These are phyloP conservation scores for Martiniozyma abietophila DNA, from an alignment of 805 yeast species.

Conservation along the genomic window DNA sequence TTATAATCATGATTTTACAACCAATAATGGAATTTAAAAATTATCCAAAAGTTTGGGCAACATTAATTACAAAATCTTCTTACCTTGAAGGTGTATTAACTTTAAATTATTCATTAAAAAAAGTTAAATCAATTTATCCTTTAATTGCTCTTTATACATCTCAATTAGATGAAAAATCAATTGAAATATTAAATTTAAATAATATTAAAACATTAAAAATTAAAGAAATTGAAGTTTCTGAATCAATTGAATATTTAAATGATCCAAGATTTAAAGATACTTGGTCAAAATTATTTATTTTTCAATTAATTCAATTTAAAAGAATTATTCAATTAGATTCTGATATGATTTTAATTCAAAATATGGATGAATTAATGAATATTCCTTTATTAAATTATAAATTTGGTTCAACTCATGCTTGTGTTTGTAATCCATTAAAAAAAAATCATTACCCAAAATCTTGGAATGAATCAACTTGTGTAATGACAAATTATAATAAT, in stretches of 20 bases:
- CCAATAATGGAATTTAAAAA: too few relatives aligned
- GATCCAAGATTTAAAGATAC: conserved; percentile 52
- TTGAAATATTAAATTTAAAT: conserved; percentile 29
- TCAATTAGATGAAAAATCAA: conserved; percentile 32
- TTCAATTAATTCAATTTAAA: conserved; percentile 40
- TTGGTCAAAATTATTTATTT: conserved; percentile 54
- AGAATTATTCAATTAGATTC: conserved; percentile 47
- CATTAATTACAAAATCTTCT: conserved; percentile 42
- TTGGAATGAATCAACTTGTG: conserved; percentile 45
- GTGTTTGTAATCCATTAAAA: conserved; percentile 51
- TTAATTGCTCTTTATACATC: conserved; percentile 46
- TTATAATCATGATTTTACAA: too few relatives aligned
- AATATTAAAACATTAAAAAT: conserved; percentile 34
- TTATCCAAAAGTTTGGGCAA: conserved; percentile 39
- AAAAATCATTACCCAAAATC: conserved; percentile 43
- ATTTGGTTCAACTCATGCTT: conserved; percentile 53
- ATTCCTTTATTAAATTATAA: conserved; percentile 29
- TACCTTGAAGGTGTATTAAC: conserved; percentile 46
- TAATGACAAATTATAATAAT: conserved; percentile 28
- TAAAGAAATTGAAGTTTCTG: conserved; percentile 34
- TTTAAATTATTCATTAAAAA: conserved; percentile 37
- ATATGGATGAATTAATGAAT: conserved; percentile 54
- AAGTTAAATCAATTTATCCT: conserved; percentile 37
- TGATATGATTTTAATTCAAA: conserved; percentile 48
- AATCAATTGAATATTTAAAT: conserved; percentile 34